Evolutionary conservation across 2,329 filamentous ascomycete species (phyloP), one percentile per base, ranked within the genome.

Genomic region (Lasiodiplodia theobromae): DNA sequence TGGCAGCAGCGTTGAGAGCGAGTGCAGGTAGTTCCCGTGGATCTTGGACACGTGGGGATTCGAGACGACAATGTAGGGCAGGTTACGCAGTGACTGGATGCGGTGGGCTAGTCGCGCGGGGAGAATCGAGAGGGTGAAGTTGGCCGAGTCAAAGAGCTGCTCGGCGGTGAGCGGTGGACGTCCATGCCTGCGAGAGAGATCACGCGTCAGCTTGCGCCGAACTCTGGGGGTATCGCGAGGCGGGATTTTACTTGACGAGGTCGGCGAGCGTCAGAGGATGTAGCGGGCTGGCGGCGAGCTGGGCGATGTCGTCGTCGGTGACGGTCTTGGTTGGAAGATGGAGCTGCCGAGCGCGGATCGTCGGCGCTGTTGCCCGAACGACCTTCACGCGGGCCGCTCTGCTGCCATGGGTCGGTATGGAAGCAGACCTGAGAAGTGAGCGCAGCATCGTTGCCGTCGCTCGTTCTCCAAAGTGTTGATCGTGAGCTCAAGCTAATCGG

Each of bases 51-150:
- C 94, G 78, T 97, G 93, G 0, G 94, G 93, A 78, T 99, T 98
- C n/a, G 95, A 94, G 31, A 99, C 96, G 67, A 99, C 95, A 72
- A 99, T 98, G 80, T 95, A 99, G 0, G 96, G 96, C 10, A 99
- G 88, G 77, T 97, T 97, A 71, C 94, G 91, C 21, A 99, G 85
- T 53, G 94, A 93, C 79, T 97, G 92, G 72, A 99, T 97, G 68
- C 96, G 93, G 78, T 96, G 93, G 31, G 96, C 96, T 31, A 99
- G 89, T 47, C 96, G 93, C 62, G 96, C 92, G 16, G 96, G 96
- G 11, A 98, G 89, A 66, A 97, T 91, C 34, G 91, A 92, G 72
- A 98, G 91, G 14, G 96, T 97, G 82, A 98, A 98, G 83, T 97
- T 97, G 71, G 96, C 96, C 1, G 94, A 97, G 47, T 91, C 89